Evolutionary conservation across 495 filamentous ascomycete species (phyloP), one percentile per base, ranked within the genome.

Genomic region (Neurospora sp.): DNA sequence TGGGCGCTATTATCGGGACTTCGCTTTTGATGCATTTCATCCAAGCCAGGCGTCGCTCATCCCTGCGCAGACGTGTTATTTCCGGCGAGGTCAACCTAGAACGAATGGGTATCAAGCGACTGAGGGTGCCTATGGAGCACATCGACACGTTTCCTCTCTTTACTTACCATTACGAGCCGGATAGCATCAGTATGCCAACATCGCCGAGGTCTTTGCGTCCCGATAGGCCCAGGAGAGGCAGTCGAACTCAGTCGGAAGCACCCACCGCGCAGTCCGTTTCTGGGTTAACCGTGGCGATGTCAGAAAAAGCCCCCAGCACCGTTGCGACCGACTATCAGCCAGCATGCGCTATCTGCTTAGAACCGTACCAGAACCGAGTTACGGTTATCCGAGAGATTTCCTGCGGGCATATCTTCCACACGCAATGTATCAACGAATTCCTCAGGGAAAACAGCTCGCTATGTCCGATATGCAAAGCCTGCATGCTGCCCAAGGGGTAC

Each of bases 391-490:
- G 94, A 44, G 92, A 96, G 80, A 85, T 98, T 5, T 90, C 92
- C 0, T 98, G 95, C 75, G 88, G 91, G 0, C 77, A 97, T 78
- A 94, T 97, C 72, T 98, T 93, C 82, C 94, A 98, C 72, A 90
- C 93, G 3, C 90, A 90, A 54, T 98, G 95, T 79, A 93, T 98
- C 76, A 94, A 98, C 78, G 84, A 87, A 12, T 94, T 93, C 75
- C 84, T 98, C 54, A 82, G 84, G 69, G 83, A 88, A 46, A 88
- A 87, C 76, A 94, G 90, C 78, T 92, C 90, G 48, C 85, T 96
- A 14, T 98, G 95, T 77, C 95, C 95, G 2, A 81, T 97, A 70
- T 98, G 95, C 84, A 97, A 97, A 77, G 86, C 88, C 66, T 90
- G 86, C 62, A 91, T 93, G 73, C 82, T 97, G 5, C 87, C 92